Percentiles rank a stretch among this genome's conserved stretches.
Conservation (phyloP, 495 filamentous ascomycete genomes). For the Neurospora africana region DNA sequence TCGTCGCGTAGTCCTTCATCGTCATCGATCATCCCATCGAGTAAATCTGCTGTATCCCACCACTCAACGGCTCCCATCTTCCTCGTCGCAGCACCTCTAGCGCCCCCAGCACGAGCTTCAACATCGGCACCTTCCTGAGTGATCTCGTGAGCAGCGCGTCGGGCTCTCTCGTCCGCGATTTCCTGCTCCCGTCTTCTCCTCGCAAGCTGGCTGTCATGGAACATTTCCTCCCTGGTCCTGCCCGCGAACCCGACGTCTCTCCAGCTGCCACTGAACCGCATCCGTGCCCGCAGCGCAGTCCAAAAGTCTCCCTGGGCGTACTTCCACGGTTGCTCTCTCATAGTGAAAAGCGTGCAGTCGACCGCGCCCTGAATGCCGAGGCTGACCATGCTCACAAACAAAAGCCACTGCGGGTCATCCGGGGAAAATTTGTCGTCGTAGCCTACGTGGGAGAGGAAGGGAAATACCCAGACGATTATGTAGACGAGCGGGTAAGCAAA, state of each 20-base stretch:
- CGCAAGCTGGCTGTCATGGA: slow-evolving; percentile 33
- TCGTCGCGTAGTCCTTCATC: background rate
- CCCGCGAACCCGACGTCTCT: slow-evolving; percentile 16
- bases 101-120: background rate
- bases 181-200: slow-evolving; percentile 32
- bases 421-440: slow-evolving; percentile 39
- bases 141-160: background rate
- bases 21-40: slow-evolving; percentile 1
- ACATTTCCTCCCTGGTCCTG: slow-evolving; percentile 35
- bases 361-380: slow-evolving; percentile 52
- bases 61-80: slow-evolving; percentile 5
- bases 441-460: slow-evolving; percentile 52
- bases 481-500: slow-evolving; percentile 66
- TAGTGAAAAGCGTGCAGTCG: slow-evolving; percentile 55
- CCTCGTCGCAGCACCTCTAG: background rate
- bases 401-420: slow-evolving; percentile 44
- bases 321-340: slow-evolving; percentile 59
- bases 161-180: slow-evolving; percentile 15
- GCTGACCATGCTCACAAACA: slow-evolving; percentile 42
- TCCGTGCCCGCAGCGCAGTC: slow-evolving; percentile 18
- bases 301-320: slow-evolving; percentile 38
- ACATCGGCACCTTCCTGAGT: background rate
- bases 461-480: slow-evolving; percentile 61
- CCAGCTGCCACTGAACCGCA: slow-evolving; percentile 5
- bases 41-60: slow-evolving; percentile 13